These are phyloP conservation scores for slime mould (Dictyostelium discoideum) DNA, from an alignment of 78 protist species.

Conservation along the genomic window dicty_2.7 NC_007090.3:1548501-1549000, in stretches of 20 bases:
- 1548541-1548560: background rate
- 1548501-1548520: background rate
- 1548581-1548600: background rate
- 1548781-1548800: constrained; percentile 46
- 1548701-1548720: constrained; percentile 38
- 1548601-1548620: constrained; percentile 64
- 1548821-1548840: constrained; percentile 62
- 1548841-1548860: constrained; percentile 34
- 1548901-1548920: constrained; percentile 40
- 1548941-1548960: constrained; percentile 9
- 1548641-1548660: constrained; percentile 7
- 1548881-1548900: constrained; percentile 22
- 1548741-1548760: background rate
- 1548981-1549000: background rate
- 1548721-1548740: constrained; percentile 6
- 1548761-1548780: background rate
- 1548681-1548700: constrained; percentile 25
- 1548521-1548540: background rate
- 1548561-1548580: background rate
- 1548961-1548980: constrained; percentile 13
- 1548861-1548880: constrained; percentile 35
- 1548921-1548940: constrained; percentile 48
- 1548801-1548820: background rate
- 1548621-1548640: constrained; percentile 49
- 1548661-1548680: constrained; percentile 22